These are phyloP conservation scores for Arabis hirsuta DNA, from an alignment of 345 rosid genomes.

Conservation along the genomic window DNA sequence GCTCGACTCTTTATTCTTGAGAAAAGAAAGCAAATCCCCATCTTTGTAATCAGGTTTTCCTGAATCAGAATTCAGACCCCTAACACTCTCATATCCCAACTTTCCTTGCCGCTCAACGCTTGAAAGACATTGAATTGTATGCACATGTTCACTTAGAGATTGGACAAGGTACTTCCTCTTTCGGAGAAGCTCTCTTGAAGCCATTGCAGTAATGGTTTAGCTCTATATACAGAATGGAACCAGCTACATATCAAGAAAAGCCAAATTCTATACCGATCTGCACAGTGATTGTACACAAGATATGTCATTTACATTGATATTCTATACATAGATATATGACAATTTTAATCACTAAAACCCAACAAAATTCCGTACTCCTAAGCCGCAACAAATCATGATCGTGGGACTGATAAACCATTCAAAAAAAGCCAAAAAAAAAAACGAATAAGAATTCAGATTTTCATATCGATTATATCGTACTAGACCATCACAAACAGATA, in stretches of 20 bases:
- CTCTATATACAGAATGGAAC: slow-evolving; percentile 32
- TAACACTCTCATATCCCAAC: slow-evolving; percentile 31
- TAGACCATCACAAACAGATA: too few relatives aligned
- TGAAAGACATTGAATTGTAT: slow-evolving; percentile 47
- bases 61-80: slow-evolving; percentile 34
- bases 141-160: slow-evolving; percentile 47
- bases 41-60: slow-evolving; percentile 40
- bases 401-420: not conserved
- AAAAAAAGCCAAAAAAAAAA: not conserved
- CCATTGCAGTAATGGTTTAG: slow-evolving; percentile 49
- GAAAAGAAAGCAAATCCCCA: slow-evolving; percentile 40
- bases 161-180: slow-evolving; percentile 53
- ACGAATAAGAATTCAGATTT: not conserved
- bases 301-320: slow-evolving; percentile 2
- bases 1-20: slow-evolving; percentile 32
- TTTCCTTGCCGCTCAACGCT: slow-evolving; percentile 47
- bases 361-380: not conserved
- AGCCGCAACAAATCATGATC: not conserved
- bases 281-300: slow-evolving; percentile 20
- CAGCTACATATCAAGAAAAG: slow-evolving; percentile 33
- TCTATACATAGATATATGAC: not conserved
- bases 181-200: slow-evolving; percentile 65
- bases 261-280: slow-evolving; percentile 38
- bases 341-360: too few relatives aligned
- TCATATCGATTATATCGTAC: not conserved